Base-by-base conservation (phyloP, 192 early-diverging fungal genomes). In the Gonapodya sp. region DNA sequence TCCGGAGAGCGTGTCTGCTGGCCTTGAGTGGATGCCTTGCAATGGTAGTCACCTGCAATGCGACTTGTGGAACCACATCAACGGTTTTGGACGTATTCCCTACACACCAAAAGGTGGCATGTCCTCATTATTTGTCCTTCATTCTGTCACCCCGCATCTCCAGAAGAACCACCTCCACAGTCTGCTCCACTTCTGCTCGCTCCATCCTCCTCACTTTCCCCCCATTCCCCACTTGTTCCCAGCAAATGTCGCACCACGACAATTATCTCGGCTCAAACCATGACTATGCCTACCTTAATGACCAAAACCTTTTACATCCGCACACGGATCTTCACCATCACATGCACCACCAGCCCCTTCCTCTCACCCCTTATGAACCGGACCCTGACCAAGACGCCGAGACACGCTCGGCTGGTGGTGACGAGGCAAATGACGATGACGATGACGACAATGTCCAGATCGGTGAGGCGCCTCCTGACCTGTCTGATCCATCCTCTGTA, bases 401-500 rank as follows among this genome's bases (percentile, higher is more conserved):
- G 8, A 64, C 46, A 8, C 46, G 46, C 46, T 64, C 46, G 8
- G 46, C 8, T 24, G 8, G 46, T 64, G 46, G 46, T 16, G 46
- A 64, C 46, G 46, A 64, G 46, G n/a, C n/a, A n/a, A 8, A 64
- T 8, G 46, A 64, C 46, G 46, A 64, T 64, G 46, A 64, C 46
- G 46, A 64, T 64, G 46, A 64, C 46, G 46, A 64, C 46, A 64
- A 64, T 24, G 46, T 64, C 46, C 46, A 64, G 46, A 64, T 64
- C 46, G 46, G 46, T 24, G 46, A 64, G 46, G 46, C 46, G 8
- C 8, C 46, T 24, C 46, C 46, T 64, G 8, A 64, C 46, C 46
- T n/a, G n/a, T n/a, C n/a, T n/a, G n/a, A n/a, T n/a, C n/a, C n/a
- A n/a, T n/a, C n/a, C n/a, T n/a, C n/a, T n/a, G n/a, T n/a, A n/a